Evolutionary conservation across 352 stramenopile genomes (phyloP).

Genomic region (Paralagenidium karlingii): DNA sequence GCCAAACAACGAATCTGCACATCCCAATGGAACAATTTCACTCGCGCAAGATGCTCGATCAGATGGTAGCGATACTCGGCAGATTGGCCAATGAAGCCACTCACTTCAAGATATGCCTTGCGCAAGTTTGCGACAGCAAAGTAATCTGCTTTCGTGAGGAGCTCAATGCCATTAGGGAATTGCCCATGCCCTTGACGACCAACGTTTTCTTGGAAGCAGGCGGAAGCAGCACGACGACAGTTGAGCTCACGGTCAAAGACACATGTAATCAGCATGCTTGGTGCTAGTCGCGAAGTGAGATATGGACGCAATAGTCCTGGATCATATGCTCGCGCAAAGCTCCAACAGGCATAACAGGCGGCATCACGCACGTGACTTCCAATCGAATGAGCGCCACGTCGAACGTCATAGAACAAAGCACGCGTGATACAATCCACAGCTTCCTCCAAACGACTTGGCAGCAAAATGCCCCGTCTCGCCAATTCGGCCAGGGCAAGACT

Average conservation of each 20-base stretch:
- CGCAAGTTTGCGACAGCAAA: constrained; percentile 90
- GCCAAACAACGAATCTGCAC: constrained; percentile 82
- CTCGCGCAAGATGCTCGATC: constrained; percentile 64
- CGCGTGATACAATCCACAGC: constrained; percentile 88
- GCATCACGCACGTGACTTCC: constrained; percentile 96
- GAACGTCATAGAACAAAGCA: constrained; percentile 92
- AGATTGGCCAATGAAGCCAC: constrained; percentile 86
- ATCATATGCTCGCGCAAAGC: constrained; percentile 92
- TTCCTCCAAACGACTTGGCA: constrained; percentile 86
- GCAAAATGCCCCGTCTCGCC: constrained; percentile 88
- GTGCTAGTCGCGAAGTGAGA: constrained; percentile 77
- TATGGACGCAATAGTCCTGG: constrained; percentile 84
- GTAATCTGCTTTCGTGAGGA: constrained; percentile 96
- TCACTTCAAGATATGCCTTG: constrained; percentile 89
- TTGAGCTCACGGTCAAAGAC: constrained; percentile 98
- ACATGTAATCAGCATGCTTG: constrained; percentile 89
- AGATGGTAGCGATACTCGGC: constrained; percentile 74
- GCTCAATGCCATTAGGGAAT: constrained; percentile 94
- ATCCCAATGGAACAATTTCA: constrained; percentile 96
- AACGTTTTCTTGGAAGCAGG: constrained; percentile 95
- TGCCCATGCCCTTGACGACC: constrained; percentile 84
- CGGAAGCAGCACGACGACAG: constrained; percentile 93
- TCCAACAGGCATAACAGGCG: constrained; percentile 97
- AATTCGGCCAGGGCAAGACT: constrained; percentile 96
- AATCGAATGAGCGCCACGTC: constrained; percentile 89